A percentile compares a stretch with the other conserved stretches of the same genome.
Conservation (phyloP, 352 stramenopile genomes). For the Phytopythium oedochilum region DNA sequence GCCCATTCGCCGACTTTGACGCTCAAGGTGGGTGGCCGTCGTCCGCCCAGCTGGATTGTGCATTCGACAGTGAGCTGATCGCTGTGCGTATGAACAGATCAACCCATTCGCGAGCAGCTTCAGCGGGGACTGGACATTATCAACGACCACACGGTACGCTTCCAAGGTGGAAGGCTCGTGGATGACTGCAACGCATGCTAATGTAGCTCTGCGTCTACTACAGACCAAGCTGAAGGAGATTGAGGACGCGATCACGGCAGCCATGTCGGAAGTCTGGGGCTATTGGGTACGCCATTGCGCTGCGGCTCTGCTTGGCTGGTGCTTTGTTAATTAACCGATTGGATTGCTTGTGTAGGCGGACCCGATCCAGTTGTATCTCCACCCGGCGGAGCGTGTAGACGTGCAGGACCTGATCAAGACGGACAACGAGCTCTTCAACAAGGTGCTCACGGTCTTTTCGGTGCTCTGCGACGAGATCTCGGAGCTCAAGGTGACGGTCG, state of each 20-base stretch:
- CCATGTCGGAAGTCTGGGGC: slow-evolving; percentile 88
- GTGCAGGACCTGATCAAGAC: slow-evolving; percentile 87
- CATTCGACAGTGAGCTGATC: too few species aligned
- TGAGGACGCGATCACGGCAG: slow-evolving; percentile 78
- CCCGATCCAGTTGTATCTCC: slow-evolving; percentile 76
- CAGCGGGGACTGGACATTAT: slow-evolving; percentile 79
- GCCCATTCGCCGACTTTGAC: slow-evolving; percentile 74
- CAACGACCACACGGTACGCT: slow-evolving; percentile 79
- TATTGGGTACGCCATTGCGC: slow-evolving; percentile 85
- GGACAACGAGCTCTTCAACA: slow-evolving; percentile 89
- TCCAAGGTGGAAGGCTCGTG: neutral
- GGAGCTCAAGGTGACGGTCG: slow-evolving; percentile 86
- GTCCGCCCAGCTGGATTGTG: too few species aligned
- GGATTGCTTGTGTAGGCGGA: slow-evolving; percentile 41
- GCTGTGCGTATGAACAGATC: slow-evolving; percentile 49
- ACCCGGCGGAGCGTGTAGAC: slow-evolving; percentile 81
- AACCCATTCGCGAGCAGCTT: slow-evolving; percentile 79
- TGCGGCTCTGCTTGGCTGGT: neutral
- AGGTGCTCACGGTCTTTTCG: slow-evolving; percentile 86
- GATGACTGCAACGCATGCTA: too few species aligned
- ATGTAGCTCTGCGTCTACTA: neutral
- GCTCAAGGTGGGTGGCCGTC: slow-evolving; percentile 39
- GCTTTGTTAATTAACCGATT: neutral
- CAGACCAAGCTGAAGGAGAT: slow-evolving; percentile 86
- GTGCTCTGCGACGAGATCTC: slow-evolving; percentile 89